phyloP scores from a whole-genome alignment of 2,329 filamentous ascomycete species.

The Penicillium freii region DNA sequence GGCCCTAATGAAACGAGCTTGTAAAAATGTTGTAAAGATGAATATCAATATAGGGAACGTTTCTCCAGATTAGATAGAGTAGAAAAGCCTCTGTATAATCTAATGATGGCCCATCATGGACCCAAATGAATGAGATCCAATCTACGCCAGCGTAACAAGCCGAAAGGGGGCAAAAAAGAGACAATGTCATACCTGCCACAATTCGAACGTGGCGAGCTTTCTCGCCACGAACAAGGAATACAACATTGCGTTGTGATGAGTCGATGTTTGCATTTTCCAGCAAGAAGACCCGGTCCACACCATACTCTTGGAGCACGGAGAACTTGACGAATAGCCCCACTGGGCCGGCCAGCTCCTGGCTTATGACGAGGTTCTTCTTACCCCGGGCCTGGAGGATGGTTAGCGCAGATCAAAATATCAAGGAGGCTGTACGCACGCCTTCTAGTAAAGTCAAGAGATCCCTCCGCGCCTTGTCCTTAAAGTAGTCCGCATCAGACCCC shows the following conservation, averaged over 20 bases:
- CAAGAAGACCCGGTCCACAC: conserved; percentile 96
- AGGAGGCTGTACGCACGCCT: conserved; percentile 68
- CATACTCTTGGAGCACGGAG: conserved; percentile 92
- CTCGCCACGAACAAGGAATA: conserved; percentile 90
- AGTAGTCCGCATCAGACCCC: conserved; percentile 44
- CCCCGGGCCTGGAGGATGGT: conserved; percentile 72
- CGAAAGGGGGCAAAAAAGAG: conserved; percentile 10
- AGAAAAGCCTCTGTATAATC: conserved; percentile 53
- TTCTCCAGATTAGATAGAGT: conserved; percentile 58
- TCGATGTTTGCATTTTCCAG: conserved; percentile 95
- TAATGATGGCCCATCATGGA: conserved; percentile 53
- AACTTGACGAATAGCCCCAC: conserved; percentile 93
- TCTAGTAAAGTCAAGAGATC: conserved; percentile 89
- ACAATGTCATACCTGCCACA: conserved; percentile 73
- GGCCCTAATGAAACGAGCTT: conserved; percentile 47
- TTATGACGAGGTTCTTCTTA: conserved; percentile 97
- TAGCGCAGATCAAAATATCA: conserved; percentile 18
- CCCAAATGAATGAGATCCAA: conserved; percentile 2
- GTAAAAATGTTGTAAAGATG: conserved; percentile 18
- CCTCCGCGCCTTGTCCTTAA: conserved; percentile 65
- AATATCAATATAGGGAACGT: conserved; percentile 50
- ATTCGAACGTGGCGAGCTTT: conserved; percentile 77
- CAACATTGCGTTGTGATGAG: conserved; percentile 87
- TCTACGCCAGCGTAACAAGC: conserved; percentile 3
- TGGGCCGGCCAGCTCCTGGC: conserved; percentile 83